A percentile compares a stretch with the other conserved stretches of the same genome.
phyloP scores from a whole-genome alignment of 2,329 filamentous ascomycete species.

The Talaromyces sp. region DNA sequence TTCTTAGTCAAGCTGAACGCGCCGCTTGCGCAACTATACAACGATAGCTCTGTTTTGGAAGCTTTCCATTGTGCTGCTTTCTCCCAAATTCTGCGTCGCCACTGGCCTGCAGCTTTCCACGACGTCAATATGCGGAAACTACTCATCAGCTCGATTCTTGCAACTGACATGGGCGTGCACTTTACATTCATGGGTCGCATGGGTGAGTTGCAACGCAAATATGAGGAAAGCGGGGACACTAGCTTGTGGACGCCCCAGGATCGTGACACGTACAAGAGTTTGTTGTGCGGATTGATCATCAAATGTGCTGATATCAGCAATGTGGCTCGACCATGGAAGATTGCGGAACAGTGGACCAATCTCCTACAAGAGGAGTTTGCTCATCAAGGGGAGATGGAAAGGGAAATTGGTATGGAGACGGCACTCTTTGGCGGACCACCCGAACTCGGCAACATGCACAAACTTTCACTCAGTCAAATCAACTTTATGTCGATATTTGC shows the following conservation, averaged over 20 bases:
- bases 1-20: slow-evolving; percentile 91
- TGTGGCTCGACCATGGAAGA: slow-evolving; percentile 79
- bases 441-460: slow-evolving; percentile 77
- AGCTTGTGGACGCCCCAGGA: slow-evolving; percentile 75
- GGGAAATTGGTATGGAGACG: slow-evolving; percentile 79
- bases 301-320: slow-evolving; percentile 99
- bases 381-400: slow-evolving; percentile 87
- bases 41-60: slow-evolving; percentile 93
- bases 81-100: slow-evolving; percentile 86
- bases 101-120: slow-evolving; percentile 83
- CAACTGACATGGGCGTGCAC: slow-evolving; percentile 96
- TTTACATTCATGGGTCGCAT: slow-evolving; percentile 95
- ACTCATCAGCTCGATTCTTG: slow-evolving; percentile 96
- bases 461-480: slow-evolving; percentile 82
- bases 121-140: slow-evolving; percentile 77
- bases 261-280: slow-evolving; percentile 69
- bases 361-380: slow-evolving; percentile 96
- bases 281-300: slow-evolving; percentile 88
- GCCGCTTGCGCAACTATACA: slow-evolving; percentile 90
- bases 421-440: slow-evolving; percentile 76
- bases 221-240: slow-evolving; percentile 63
- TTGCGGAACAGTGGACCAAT: slow-evolving; percentile 84
- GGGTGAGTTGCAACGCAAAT: slow-evolving; percentile 73
- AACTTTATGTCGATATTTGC: slow-evolving; percentile 97
- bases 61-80: slow-evolving; percentile 97